Base-by-base conservation (phyloP, 2,329 filamentous ascomycete genomes). In the Fusarium albosuccineum region DNA sequence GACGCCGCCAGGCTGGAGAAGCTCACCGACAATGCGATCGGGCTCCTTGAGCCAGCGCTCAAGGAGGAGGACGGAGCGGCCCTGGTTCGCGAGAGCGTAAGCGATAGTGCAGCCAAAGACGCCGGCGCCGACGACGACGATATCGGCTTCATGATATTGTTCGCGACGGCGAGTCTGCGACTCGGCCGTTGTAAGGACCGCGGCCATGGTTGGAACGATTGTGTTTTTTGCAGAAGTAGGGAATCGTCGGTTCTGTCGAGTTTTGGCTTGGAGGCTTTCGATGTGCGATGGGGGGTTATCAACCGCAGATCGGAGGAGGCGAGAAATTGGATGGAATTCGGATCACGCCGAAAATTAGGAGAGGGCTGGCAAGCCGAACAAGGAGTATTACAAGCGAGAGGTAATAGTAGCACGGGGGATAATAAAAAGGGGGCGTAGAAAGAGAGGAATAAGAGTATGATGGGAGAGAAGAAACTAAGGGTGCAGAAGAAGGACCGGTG, bases 11-110 rank as follows among this genome's bases (percentile, higher is more conserved):
- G 96, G 96, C 80, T 99, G 96, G 72, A 99, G 83, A 68, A 99
- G 82, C 82, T 99, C 96, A 72, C 96, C 96, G 48, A 99, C 94
- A 70, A 99, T 99, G 67, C 96, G 90, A 81, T 98, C 92, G 17
- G 96, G 96, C 82, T 98, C 91, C 80, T 93, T 93, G 80, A 98
- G 84, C 81, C 89, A 97, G 74, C 88, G 88, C 82, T 99, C 96
- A 51, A 99, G 87, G 52, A 99, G 83, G 27, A 98, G 86, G 27
- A 99, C 94, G 77, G 92, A 97, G 66, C 96, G 89, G 55, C 94
- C 94, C 81, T 98, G 96, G 72, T 92, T 90, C 61, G 92, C 94
- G 45, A 98, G 86, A 22, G 95, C 89, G 67, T 90, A 92, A 16
- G 96, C 95, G 22, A 94, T 84, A 17, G 94, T 92, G 78, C 93